Percentiles rank a stretch among this genome's conserved stretches.
These are phyloP conservation scores for Candida yuanshanica DNA, from an alignment of 805 yeast species.

Conservation along the genomic window DNA sequence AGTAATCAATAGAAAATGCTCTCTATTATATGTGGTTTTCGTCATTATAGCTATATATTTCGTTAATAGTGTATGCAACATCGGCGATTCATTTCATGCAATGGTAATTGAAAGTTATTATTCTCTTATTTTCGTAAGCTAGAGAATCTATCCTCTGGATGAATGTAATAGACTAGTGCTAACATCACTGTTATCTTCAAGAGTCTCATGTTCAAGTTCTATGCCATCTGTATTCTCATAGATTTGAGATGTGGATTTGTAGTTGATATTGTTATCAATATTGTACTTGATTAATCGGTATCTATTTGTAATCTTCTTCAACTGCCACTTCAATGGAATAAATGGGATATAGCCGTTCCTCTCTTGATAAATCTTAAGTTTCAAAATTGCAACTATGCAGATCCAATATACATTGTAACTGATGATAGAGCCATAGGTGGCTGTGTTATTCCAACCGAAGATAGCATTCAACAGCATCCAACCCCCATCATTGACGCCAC, in stretches of 20 bases:
- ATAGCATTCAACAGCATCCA: conserved; percentile 91
- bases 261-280: conserved; percentile 29
- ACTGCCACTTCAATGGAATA: conserved; percentile 60
- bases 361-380: conserved; percentile 46
- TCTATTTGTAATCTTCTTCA: conserved; percentile 42
- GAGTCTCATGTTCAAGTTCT: conserved; percentile 2
- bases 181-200: conserved; percentile 14
- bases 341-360: conserved; percentile 54
- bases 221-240: conserved; percentile 6
- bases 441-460: conserved; percentile 92
- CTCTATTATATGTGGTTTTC: no score
- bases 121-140: no score
- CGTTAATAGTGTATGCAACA: no score
- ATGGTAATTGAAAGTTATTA: no score
- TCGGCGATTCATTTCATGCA: no score
- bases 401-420: conserved; percentile 75
- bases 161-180: conserved; percentile 15
- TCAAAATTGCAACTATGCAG: conserved; percentile 39
- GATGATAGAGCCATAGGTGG: conserved; percentile 81
- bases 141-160: conserved; percentile 6
- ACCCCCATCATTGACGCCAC: conserved; percentile 83
- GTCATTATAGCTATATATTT: no score
- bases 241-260: conserved; percentile 12
- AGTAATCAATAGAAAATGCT: no score
- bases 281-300: conserved; percentile 27